These are phyloP conservation scores for Podila horticola DNA, from an alignment of 192 early-diverging fungal species.

Conservation along the genomic window DNA sequence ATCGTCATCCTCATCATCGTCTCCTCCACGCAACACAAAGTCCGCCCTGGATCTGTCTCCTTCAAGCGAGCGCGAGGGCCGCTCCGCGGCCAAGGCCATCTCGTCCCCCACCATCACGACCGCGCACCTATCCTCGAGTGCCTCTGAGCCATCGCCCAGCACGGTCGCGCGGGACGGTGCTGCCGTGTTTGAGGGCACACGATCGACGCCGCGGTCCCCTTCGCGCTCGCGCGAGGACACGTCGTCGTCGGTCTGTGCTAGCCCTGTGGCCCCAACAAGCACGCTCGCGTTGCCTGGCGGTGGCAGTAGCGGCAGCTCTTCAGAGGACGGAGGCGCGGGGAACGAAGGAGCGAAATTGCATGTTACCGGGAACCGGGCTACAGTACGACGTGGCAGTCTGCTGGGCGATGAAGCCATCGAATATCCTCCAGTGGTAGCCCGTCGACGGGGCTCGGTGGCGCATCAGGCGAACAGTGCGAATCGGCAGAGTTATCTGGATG, in stretches of 20 bases:
- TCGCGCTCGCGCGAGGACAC: no score
- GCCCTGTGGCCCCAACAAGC: no score
- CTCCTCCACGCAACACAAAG: no score
- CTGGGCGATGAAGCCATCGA: not conserved
- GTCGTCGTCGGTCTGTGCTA: no score
- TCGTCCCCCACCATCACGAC: not conserved
- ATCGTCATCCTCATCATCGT: not conserved
- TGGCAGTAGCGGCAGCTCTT: not conserved
- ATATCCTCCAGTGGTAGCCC: not conserved
- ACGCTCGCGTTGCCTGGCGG: not conserved
- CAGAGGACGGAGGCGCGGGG: not conserved
- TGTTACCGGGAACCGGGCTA: not conserved
- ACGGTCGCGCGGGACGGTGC: constrained; percentile 54
- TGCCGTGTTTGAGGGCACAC: constrained; percentile 51
- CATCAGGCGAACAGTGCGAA: not conserved
- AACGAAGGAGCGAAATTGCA: not conserved
- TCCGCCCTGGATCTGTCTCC: no score
- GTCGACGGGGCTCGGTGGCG: not conserved
- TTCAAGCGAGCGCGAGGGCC: no score
- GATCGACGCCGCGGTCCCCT: not conserved
- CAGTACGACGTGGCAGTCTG: not conserved
- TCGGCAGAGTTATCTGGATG: constrained; percentile 35
- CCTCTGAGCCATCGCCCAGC: not conserved
- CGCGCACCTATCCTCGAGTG: not conserved
- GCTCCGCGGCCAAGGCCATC: no score